Percentiles rank a stretch among this genome's conserved stretches.
Evolutionary conservation across 768 basidiomycete species (phyloP).

Genomic region (Epithele typhae): DNA sequence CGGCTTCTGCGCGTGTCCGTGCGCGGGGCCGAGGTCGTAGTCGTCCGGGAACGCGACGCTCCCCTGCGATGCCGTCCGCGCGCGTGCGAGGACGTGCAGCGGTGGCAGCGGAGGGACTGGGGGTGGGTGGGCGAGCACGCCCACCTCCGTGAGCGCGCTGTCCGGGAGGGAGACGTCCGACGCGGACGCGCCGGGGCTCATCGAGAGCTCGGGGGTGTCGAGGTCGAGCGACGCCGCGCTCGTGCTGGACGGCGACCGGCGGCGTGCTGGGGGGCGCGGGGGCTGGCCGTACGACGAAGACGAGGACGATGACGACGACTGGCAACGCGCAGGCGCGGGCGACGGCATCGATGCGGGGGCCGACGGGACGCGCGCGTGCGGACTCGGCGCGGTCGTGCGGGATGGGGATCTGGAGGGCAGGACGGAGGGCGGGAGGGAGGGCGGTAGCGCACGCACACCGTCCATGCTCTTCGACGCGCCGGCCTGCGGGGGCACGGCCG

Average conservation of each 20-base stretch:
- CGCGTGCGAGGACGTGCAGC: background rate
- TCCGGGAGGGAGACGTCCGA: conserved; percentile 9
- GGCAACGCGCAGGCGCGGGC: background rate
- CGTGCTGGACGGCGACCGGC: too few species aligned
- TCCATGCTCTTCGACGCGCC: background rate
- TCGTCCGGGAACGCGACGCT: conserved; percentile 20
- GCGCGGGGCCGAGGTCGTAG: conserved; percentile 5
- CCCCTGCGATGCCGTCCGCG: conserved; percentile 11
- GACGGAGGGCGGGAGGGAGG: conserved; percentile 3
- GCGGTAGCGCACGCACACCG: background rate
- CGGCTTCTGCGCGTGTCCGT: background rate
- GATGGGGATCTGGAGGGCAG: background rate
- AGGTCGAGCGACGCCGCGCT: conserved; percentile 3
- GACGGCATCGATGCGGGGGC: too few species aligned
- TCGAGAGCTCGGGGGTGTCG: conserved; percentile 15
- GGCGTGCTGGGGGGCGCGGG: background rate
- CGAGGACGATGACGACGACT: conserved; percentile 6
- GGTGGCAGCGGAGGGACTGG: background rate
- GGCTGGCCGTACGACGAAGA: conserved; percentile 4
- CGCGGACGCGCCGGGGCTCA: conserved; percentile 12
- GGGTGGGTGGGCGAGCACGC: conserved; percentile 12
- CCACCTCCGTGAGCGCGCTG: background rate
- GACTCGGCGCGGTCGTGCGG: background rate
- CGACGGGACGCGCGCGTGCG: background rate
- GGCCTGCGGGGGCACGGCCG: conserved; percentile 3